Evolutionary conservation across 2,329 filamentous ascomycete genomes (phyloP).

Genomic region (Fusarium succisae): DNA sequence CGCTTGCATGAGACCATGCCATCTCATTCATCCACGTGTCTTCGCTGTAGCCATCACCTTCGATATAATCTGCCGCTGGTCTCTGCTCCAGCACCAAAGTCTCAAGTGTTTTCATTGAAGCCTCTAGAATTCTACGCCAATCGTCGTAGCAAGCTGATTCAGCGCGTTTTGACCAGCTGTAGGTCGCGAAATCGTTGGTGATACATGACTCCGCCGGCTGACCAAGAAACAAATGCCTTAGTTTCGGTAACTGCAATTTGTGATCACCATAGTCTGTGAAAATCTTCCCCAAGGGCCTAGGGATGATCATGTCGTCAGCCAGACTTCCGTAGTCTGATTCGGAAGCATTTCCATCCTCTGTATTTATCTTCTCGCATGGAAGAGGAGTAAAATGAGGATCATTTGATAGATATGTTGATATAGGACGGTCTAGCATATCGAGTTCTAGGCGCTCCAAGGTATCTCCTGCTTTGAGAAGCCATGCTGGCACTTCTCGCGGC

Average conservation of each 20-base stretch:
- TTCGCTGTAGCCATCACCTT: background rate
- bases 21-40: background rate
- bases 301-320: background rate
- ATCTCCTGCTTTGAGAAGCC: background rate
- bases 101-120: background rate
- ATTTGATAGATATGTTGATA: background rate
- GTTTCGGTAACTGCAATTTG: background rate
- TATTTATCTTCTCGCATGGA: background rate
- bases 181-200: accelerated
- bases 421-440: slow-evolving; percentile 17
- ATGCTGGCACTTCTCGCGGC: slow-evolving; percentile 4
- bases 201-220: background rate
- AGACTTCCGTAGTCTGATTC: slow-evolving; percentile 5
- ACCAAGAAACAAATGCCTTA: background rate
- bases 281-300: background rate
- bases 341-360: background rate
- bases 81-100: background rate
- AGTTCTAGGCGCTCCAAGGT: slow-evolving; percentile 25
- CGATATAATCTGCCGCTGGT: background rate
- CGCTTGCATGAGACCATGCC: background rate
- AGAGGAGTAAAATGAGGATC: background rate
- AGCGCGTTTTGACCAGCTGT: slow-evolving; percentile 3
- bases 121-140: background rate
- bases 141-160: background rate
- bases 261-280: background rate